Base-by-base conservation (phyloP, 164 flowering plant species). In the Chimonanthus praecox region DNA sequence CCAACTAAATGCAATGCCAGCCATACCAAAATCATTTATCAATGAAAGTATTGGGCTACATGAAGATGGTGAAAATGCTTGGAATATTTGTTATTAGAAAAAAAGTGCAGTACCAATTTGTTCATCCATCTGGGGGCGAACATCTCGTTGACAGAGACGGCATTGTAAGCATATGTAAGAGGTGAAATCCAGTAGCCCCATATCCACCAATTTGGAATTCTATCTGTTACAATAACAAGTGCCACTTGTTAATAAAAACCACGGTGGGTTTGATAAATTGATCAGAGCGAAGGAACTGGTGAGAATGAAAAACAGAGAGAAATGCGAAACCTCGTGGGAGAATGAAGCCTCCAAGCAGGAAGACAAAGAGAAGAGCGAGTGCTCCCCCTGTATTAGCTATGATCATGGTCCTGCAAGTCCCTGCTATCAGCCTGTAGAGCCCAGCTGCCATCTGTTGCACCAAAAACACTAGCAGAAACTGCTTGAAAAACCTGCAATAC, bases 361-460 rank as follows among this genome's bases (percentile, higher is more conserved):
- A 89, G 7, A 89, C 72, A 20, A 92, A 78, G 45, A 90, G 88
- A 5, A 88, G 84, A 65, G 61, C 47, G 0, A 90, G 85, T 21
- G 92, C 74, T 47, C 97, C 97, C 5, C 88, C 90, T 15, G 89
- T 87, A 76, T 82, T 87, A 64, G 97, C 85, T 46, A 90, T 82
- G 72, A 85, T 85, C 92, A 85, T 86, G 2, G 87, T 81, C 80
- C 91, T 84, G 75, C 91, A 87, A 3, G 85, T 79, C 75, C 90
- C 92, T 15, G 94, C 89, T 47, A 80, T 90, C 60, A 90, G 74
- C 85, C 88, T 87, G 73, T 92, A 92, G 10, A 92, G 9, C 7
- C 90, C 91, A 73, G 87, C 84, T n/a, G 98, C 97, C 98, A 88
- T 92, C 82, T 92, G 97, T 77, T 94, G 98, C 61, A 88, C 69